These are phyloP conservation scores for Pseudozyma hubeiensis DNA, from an alignment of 1,284 basidiomycete genomes.

Conservation along the genomic window DNA sequence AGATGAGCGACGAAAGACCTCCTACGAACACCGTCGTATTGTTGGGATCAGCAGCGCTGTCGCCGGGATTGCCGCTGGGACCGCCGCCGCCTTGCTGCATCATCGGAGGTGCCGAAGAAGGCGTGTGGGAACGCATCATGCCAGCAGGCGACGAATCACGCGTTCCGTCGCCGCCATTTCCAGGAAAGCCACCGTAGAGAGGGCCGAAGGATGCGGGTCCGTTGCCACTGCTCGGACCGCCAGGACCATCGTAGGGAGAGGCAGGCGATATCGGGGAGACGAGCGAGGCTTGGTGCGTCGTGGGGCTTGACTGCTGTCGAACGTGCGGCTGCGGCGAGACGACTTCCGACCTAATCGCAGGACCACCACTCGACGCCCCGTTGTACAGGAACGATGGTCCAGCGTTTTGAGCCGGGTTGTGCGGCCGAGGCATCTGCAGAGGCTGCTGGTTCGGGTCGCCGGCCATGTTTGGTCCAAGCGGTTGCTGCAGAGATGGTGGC, in stretches of 20 bases:
- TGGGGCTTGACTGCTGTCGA: constrained; percentile 30
- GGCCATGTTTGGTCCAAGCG: constrained; percentile 12
- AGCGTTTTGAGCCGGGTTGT: constrained; percentile 36
- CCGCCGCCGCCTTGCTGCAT: constrained; percentile 9
- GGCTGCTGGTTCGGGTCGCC: constrained; percentile 25
- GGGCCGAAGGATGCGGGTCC: constrained; percentile 28
- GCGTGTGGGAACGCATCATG: constrained; percentile 39
- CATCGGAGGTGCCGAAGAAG: constrained; percentile 28
- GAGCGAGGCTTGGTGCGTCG: constrained; percentile 16
- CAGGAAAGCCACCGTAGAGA: constrained; percentile 32
- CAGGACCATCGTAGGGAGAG: constrained; percentile 29
- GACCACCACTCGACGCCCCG: constrained; percentile 9
- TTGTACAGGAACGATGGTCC: constrained; percentile 37
- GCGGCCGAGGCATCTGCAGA: constrained; percentile 46
- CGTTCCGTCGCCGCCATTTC: constrained; percentile 15
- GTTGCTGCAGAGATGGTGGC: constrained; percentile 8
- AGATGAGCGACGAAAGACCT: constrained; percentile 63
- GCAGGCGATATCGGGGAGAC: constrained; percentile 29
- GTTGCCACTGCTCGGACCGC: constrained; percentile 10
- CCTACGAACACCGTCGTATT: constrained; percentile 69
- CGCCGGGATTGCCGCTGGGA: constrained; percentile 16
- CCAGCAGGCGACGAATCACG: constrained; percentile 29
- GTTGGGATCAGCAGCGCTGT: constrained; percentile 63
- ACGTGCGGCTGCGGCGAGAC: constrained; percentile 39
- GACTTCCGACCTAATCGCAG: constrained; percentile 24